A percentile compares a stretch with the other conserved stretches of the same genome.
Evolutionary conservation across 2,329 filamentous ascomycete species (phyloP).

Genomic region (Neonectria coccinea): DNA sequence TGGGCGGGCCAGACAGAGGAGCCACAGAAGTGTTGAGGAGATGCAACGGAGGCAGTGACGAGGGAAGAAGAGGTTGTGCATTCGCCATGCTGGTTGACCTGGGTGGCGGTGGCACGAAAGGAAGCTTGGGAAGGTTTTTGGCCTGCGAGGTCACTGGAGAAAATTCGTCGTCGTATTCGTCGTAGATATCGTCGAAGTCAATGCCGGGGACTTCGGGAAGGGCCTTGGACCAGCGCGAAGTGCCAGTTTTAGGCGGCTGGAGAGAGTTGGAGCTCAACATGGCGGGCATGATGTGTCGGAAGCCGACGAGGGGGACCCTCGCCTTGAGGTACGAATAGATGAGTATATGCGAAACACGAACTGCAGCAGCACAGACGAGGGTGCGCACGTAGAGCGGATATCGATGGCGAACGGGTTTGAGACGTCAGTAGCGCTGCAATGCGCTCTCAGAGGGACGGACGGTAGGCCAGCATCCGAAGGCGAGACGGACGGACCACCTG

Average conservation of each 20-base stretch:
- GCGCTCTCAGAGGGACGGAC: conserved; percentile 15
- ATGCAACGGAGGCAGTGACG: conserved; percentile 41
- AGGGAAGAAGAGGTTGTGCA: conserved; percentile 36
- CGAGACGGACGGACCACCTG: not conserved
- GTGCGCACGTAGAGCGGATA: conserved; percentile 7
- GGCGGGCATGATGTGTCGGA: conserved; percentile 36
- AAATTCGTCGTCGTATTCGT: conserved; percentile 36
- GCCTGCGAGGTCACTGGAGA: conserved; percentile 36
- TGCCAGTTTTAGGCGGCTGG: conserved; percentile 53
- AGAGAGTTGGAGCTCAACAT: conserved; percentile 42
- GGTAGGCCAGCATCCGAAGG: conserved; percentile 21
- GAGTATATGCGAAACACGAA: conserved; percentile 44
- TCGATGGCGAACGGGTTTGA: conserved; percentile 1
- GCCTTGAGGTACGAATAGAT: conserved; percentile 37
- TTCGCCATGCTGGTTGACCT: conserved; percentile 41
- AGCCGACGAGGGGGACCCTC: conserved; percentile 29
- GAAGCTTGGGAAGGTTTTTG: conserved; percentile 42
- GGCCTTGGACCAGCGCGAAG: conserved; percentile 70
- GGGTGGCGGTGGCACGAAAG: conserved; percentile 41
- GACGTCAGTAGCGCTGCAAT: conserved; percentile 17
- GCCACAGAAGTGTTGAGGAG: conserved; percentile 37
- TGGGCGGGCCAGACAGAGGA: conserved; percentile 38
- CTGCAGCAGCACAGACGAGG: conserved; percentile 27
- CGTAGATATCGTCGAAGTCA: conserved; percentile 36
- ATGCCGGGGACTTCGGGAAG: conserved; percentile 62